Base-by-base conservation (phyloP, 257 asterid species). In the Solanum etuberosum region DNA sequence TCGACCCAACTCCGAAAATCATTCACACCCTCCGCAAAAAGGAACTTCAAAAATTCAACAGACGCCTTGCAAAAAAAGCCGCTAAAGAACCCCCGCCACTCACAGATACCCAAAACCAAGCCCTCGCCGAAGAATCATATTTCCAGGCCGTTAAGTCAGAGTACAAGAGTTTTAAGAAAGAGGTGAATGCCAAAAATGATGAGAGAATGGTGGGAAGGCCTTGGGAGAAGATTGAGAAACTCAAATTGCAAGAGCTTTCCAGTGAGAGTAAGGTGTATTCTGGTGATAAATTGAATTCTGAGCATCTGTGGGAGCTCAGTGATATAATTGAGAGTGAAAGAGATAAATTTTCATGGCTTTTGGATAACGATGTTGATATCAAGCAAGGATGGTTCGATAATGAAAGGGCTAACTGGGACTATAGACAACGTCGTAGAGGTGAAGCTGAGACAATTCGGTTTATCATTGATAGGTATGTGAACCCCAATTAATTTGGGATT, bases 21-120 rank as follows among this genome's bases (percentile, higher is more conserved):
- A 89, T 95, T 85, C 98, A 97, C 94, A 93, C 90, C 5, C 92
- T 97, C 91, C 98, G 96, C 92, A 95, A 94, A 84, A 97, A 97
- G 88, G 92, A 95, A 85, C 91, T 92, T 80, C 99, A 94, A 59
- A 97, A 94, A 89, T 81, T 82, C 93, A 93, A 95, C 90, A 98
- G 99, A 91, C 96, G 96, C 23, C 87, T 87, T 37, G 89, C 98
- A 92, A 95, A 95, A 92, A 91, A 87, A 73, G 78, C 90, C 85
- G 84, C 95, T 88, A 93, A 94, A 88, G 88, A 91, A 59, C 93
- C 95, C 43, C 91, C 86, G 13, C 93, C 91, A 27, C 91, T 92
- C 83, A 88, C 94, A 42, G 92, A 92, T 3, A 35, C 94, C 59
- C 98, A 93, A 85, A 78, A 88, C 73, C 93, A 88, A 88, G 81